Conservation (phyloP, 2,329 filamentous ascomycete species). For the Hypomyces perniciosus region DNA sequence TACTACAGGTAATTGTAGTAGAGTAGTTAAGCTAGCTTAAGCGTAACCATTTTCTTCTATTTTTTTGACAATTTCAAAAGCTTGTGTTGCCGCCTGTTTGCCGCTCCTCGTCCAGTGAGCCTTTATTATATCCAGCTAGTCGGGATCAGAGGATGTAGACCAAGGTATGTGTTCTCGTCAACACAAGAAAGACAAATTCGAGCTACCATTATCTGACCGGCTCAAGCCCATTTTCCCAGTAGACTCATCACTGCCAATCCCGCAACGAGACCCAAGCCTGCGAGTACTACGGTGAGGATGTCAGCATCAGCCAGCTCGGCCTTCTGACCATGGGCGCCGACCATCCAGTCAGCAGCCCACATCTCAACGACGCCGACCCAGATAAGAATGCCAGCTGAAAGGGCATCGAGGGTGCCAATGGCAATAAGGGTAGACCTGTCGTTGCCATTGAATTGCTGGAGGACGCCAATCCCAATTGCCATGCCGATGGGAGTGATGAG, state of each 20-base stretch:
- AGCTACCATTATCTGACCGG: neutral
- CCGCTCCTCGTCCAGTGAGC: no score
- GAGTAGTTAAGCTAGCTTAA: no score
- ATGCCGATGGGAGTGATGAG: constrained; percentile 12
- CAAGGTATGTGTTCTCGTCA: no score
- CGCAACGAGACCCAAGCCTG: constrained; percentile 47
- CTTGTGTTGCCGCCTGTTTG: no score
- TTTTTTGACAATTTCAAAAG: no score
- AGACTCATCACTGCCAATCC: constrained; percentile 67
- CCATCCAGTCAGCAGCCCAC: constrained; percentile 69
- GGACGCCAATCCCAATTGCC: constrained; percentile 36
- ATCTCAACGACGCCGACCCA: constrained; percentile 79
- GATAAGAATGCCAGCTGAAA: constrained; percentile 70
- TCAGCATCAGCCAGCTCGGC: constrained; percentile 49
- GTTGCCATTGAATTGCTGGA: constrained; percentile 68
- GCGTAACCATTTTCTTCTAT: no score
- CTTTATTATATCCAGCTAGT: no score
- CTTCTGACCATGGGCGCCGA: constrained; percentile 33
- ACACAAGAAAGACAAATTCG: no score
- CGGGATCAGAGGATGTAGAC: no score
- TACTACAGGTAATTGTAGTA: no score
- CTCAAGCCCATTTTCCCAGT: constrained; percentile 66
- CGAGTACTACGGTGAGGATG: constrained; percentile 42
- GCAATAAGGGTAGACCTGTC: constrained; percentile 62
- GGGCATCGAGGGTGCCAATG: constrained; percentile 66